Base-by-base conservation (phyloP, 2,329 filamentous ascomycete species). In the Dothideomycetes sp. region DNA sequence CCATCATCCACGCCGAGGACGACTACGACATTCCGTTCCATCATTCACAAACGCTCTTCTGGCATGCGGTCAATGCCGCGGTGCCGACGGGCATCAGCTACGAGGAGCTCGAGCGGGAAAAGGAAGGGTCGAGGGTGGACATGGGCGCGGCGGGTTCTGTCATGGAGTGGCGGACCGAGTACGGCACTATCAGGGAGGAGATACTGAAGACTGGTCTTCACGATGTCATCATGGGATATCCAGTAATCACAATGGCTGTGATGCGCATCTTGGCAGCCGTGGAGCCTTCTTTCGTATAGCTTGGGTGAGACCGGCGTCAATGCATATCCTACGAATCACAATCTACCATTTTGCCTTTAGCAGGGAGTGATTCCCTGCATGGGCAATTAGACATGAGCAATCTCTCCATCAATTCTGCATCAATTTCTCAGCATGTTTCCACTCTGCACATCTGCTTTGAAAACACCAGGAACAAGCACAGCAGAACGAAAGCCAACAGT, bases 141-240 rank as follows among this genome's bases (percentile, higher is more conserved):
- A 50, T 70, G 4, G 72, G 69, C 2, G 58, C 63, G 33, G 71
- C 65, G 3, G 73, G 73, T 0, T 72, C 66, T 47, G 56, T 64
- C 8, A 60, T 72, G 35, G 65, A 72, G 37, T 67, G 67, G 60
- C 52, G 47, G 34, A 69, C 67, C 0, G 44, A 53, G 8, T 60
- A 61, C 22, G 74, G 73, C 1, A 40, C 68, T 0, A 60, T 78
- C n/a, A 57, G 68, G 38, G 65, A 75, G 48, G 63, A 75, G 37
- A 70, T 78, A 5, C 42, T 73, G 4, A 72, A 72, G 52, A 66
- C 69, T 46, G 73, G 73, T 0, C 51, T 75, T 12, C 73, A 78
- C 40, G 74, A 78, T 54, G 61, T 65, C 24, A 66, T 75, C 36
- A 77, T 77, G 73, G 67, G 67, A 3, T 71, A 75, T 51, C 70